A percentile compares a stretch with the other conserved stretches of the same genome.
Conservation (phyloP, 148 eudicot species). For the Polygonum aviculare region DNA sequence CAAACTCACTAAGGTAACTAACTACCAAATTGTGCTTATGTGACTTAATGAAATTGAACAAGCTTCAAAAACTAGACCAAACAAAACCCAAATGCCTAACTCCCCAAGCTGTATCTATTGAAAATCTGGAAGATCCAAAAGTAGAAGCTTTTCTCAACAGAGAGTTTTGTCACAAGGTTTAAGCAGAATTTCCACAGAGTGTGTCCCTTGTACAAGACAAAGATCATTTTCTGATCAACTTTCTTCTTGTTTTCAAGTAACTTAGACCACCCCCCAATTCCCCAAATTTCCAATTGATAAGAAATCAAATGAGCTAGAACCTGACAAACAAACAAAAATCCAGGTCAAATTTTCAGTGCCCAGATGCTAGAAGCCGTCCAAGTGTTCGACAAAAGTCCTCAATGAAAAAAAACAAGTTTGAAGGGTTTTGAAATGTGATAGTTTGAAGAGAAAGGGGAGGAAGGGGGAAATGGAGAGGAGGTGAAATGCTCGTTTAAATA, state of each 20-base stretch:
- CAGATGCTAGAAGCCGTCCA: conserved; percentile 1
- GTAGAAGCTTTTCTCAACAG: conserved; percentile 65
- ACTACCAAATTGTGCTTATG: conserved; percentile 5
- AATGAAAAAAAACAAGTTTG: neutral
- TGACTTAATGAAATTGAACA: neutral
- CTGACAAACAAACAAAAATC: neutral
- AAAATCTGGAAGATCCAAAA: conserved; percentile 80
- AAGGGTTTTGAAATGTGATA: neutral
- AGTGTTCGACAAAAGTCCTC: conserved; percentile 12
- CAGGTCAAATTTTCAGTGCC: neutral
- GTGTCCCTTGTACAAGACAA: conserved; percentile 37
- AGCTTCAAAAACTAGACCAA: conserved; percentile 15
- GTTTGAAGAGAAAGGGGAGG: conserved; percentile 14
- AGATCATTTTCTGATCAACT: conserved; percentile 39
- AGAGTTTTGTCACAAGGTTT: conserved; percentile 47
- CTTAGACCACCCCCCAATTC: conserved; percentile 20
- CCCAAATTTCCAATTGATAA: neutral
- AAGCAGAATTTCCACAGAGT: conserved; percentile 46
- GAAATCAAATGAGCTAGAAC: too few species aligned
- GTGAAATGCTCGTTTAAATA: conserved; percentile 32
- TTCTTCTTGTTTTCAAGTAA: conserved; percentile 17
- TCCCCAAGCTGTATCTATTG: conserved; percentile 47
- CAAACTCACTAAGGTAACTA: conserved; percentile 1
- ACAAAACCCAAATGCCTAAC: conserved; percentile 21
- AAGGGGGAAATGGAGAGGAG: conserved; percentile 10